Conservation (phyloP, 306 rosid genomes). For the Delonix regia region DNA sequence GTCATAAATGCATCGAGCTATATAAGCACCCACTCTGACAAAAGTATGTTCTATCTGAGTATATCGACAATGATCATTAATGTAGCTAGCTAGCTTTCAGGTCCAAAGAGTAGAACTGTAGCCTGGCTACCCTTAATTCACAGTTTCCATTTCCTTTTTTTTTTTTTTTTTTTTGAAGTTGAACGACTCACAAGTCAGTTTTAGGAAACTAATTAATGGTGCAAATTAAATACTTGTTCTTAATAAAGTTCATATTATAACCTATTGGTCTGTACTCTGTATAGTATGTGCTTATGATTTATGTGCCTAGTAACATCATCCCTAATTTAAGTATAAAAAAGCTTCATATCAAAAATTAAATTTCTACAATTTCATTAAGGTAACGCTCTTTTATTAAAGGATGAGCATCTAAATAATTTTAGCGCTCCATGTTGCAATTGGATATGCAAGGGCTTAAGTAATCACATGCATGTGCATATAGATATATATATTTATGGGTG, state of each 20-base stretch:
- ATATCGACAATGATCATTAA: background rate
- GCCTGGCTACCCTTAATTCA: conserved; percentile 9
- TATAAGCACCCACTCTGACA: background rate
- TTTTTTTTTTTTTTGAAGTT: background rate
- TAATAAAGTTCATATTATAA: background rate
- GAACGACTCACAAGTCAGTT: background rate
- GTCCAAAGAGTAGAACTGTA: background rate
- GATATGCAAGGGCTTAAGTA: no score
- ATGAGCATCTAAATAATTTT: background rate
- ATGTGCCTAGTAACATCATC: background rate
- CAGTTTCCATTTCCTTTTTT: background rate
- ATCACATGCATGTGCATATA: no score
- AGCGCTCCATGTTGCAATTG: background rate
- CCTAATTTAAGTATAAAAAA: background rate
- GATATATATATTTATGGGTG: no score
- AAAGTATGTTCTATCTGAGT: background rate
- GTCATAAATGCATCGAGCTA: conserved; percentile 25
- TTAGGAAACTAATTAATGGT: background rate
- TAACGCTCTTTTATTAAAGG: no score
- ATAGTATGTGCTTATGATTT: background rate
- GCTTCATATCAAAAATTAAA: background rate
- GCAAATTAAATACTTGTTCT: background rate
- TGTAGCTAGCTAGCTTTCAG: background rate
- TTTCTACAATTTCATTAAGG: no score
- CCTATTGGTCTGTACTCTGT: background rate